phyloP scores from a whole-genome alignment of 257 asterid species.

The Petrea volubilis region DNA sequence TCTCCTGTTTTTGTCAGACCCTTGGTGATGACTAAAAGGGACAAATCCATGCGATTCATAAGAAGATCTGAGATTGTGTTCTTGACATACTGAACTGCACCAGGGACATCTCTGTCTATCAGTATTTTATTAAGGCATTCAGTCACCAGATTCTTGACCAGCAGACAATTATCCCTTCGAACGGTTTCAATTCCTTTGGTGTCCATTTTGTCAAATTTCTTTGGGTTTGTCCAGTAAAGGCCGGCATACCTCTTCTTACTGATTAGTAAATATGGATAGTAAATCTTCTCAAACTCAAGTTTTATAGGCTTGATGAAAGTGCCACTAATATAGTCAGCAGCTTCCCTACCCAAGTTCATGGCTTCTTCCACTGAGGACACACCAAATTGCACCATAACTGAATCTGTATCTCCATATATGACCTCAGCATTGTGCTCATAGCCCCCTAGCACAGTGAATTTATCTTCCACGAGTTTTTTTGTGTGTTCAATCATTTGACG shows the following conservation, averaged over 20 bases:
- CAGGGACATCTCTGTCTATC: conserved; percentile 87
- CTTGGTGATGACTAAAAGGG: conserved; percentile 98
- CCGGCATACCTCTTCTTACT: conserved; percentile 99
- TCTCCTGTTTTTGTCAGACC: conserved; percentile 99
- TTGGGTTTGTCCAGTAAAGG: conserved; percentile 94
- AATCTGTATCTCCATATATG: conserved; percentile 99
- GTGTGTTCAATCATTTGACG: conserved; percentile 99
- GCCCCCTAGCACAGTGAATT: conserved; percentile 76
- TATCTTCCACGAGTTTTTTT: conserved; percentile 92
- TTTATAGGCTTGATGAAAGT: conserved; percentile 94
- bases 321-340: conserved; percentile 88
- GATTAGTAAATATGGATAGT: conserved; percentile 85
- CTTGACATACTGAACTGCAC: conserved; percentile 97
- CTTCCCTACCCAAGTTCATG: conserved; percentile 93
- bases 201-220: conserved; percentile 96
- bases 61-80: conserved; percentile 94
- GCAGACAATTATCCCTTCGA: conserved; percentile 92
- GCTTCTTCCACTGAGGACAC: conserved; percentile 90
- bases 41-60: conserved; percentile 96
- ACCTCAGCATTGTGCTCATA: conserved; percentile 95
- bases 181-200: conserved; percentile 99
- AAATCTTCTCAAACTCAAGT: conserved; percentile 96
- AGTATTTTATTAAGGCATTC: conserved; percentile 95
- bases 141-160: conserved; percentile 87
- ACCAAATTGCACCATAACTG: conserved; percentile 99